These are phyloP conservation scores for Tuber magnatum DNA, from an alignment of 495 filamentous ascomycete species.

Conservation along the genomic window DNA sequence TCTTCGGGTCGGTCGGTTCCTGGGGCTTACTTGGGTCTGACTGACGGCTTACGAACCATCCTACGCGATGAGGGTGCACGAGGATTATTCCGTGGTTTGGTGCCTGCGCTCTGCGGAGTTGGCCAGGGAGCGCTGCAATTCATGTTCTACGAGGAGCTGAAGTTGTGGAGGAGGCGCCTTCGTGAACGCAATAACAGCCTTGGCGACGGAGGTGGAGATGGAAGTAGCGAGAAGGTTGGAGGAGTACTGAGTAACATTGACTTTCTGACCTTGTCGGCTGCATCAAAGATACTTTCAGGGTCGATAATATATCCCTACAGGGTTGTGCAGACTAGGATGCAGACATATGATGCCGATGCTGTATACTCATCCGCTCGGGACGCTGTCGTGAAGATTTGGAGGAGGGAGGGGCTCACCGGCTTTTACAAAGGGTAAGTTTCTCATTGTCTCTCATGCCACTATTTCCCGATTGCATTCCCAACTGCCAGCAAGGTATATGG, in stretches of 20 bases:
- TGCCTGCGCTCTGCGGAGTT: slow-evolving; percentile 81
- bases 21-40: slow-evolving; percentile 67
- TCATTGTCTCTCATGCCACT: slow-evolving; percentile 19
- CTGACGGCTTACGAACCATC: slow-evolving; percentile 58
- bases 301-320: slow-evolving; percentile 89
- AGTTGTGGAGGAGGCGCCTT: slow-evolving; percentile 48
- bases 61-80: slow-evolving; percentile 59
- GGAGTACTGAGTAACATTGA: slow-evolving; percentile 61
- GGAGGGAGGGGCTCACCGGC: slow-evolving; percentile 66
- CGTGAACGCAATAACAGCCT: slow-evolving; percentile 13
- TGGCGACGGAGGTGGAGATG: slow-evolving; percentile 19
- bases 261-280: slow-evolving; percentile 65
- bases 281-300: slow-evolving; percentile 82
- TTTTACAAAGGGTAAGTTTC: slow-evolving; percentile 72
- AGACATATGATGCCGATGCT: slow-evolving; percentile 71
- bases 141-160: slow-evolving; percentile 85
- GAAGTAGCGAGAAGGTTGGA: slow-evolving; percentile 31
- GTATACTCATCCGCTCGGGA: slow-evolving; percentile 64
- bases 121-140: slow-evolving; percentile 93
- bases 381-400: slow-evolving; percentile 65
- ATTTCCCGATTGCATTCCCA: slow-evolving; percentile 9
- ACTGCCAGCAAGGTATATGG: not conserved
- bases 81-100: slow-evolving; percentile 77
- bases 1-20: slow-evolving; percentile 63
- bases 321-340: slow-evolving; percentile 76